Evolutionary conservation across 805 yeast species (phyloP).

Genomic region (Cyberlindnera misumaiensis): DNA sequence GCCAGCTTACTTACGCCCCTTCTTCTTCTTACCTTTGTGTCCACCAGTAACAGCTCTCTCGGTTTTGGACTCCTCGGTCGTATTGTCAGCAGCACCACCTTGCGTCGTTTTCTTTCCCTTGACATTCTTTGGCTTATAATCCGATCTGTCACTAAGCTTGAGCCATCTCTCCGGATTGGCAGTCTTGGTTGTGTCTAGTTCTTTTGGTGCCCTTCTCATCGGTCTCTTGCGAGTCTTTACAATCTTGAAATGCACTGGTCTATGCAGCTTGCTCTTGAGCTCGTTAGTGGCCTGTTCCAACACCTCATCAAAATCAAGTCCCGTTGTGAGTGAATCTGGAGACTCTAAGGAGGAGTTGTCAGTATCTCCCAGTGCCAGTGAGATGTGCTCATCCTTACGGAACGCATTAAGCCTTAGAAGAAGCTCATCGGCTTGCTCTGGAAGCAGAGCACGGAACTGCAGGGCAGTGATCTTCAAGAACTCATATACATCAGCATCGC

Average conservation of each 20-base stretch:
- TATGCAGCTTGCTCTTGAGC: conserved; percentile 10
- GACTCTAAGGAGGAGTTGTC: conserved; percentile 18
- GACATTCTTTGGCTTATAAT: conserved; percentile 67
- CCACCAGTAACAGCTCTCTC: conserved; percentile 4
- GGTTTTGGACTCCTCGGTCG: conserved; percentile 30
- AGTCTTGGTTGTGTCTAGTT: conserved; percentile 31
- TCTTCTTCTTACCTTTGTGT: conserved; percentile 18
- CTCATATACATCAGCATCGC: conserved; percentile 18
- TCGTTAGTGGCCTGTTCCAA: conserved; percentile 17
- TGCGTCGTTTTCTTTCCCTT: conserved; percentile 35
- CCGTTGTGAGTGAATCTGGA: conserved; percentile 22
- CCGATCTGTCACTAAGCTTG: conserved; percentile 78
- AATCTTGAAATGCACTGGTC: conserved; percentile 10
- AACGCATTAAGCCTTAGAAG: conserved; percentile 24
- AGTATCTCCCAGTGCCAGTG: conserved; percentile 23
- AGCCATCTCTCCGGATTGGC: conserved; percentile 85
- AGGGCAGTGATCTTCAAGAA: conserved; percentile 30
- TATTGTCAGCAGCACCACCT: conserved; percentile 50
- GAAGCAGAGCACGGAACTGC: conserved; percentile 24
- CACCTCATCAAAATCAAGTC: conserved; percentile 27
- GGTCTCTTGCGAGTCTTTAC: conserved; percentile 27
- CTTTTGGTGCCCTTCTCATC: conserved; percentile 31
- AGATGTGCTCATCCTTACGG: conserved; percentile 21
- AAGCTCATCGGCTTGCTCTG: conserved; percentile 7
- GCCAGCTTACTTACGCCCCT: conserved; percentile 21